A percentile compares a stretch with the other conserved stretches of the same genome.
Evolutionary conservation across 352 stramenopile genomes (phyloP).

Genomic region (Phytophthora tentaculata): DNA sequence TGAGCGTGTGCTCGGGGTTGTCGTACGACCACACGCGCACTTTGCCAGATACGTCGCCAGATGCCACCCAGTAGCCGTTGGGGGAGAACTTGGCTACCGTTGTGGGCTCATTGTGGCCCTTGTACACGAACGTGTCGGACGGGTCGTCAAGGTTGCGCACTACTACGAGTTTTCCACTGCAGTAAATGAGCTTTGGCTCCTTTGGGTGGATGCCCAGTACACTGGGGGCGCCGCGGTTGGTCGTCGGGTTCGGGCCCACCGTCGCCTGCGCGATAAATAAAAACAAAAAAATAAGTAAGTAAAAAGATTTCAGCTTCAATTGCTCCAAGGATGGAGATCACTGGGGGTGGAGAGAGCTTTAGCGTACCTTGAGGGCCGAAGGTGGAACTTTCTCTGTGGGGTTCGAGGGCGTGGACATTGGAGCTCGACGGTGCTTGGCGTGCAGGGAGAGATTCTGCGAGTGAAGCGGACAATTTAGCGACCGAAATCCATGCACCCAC

Average conservation of each 20-base stretch:
- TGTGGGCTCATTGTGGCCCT: constrained; percentile 93
- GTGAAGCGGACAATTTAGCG: neutral
- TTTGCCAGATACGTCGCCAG: constrained; percentile 89
- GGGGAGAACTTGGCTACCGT: constrained; percentile 95
- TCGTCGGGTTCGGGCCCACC: constrained; percentile 72
- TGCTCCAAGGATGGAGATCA: neutral
- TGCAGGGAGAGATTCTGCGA: neutral
- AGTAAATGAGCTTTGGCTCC: constrained; percentile 93
- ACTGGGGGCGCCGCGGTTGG: constrained; percentile 70
- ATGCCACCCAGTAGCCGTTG: constrained; percentile 95
- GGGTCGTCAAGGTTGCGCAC: constrained; percentile 89
- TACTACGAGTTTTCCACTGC: constrained; percentile 91
- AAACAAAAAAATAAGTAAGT: neutral
- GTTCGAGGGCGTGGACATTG: constrained; percentile 64
- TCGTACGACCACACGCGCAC: constrained; percentile 97
- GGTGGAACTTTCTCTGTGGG: constrained; percentile 71
- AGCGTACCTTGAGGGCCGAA: constrained; percentile 38
- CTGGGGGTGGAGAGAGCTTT: neutral
- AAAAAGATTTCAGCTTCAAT: constrained; percentile 7
- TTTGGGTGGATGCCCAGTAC: constrained; percentile 84
- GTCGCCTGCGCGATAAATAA: constrained; percentile 44
- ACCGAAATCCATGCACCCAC: neutral
- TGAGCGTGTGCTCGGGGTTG: constrained; percentile 96
- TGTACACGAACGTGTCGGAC: constrained; percentile 94
- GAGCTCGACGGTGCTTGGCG: neutral